These are phyloP conservation scores for Suillus weaverae DNA, from an alignment of 768 basidiomycete genomes.

Conservation along the genomic window DNA sequence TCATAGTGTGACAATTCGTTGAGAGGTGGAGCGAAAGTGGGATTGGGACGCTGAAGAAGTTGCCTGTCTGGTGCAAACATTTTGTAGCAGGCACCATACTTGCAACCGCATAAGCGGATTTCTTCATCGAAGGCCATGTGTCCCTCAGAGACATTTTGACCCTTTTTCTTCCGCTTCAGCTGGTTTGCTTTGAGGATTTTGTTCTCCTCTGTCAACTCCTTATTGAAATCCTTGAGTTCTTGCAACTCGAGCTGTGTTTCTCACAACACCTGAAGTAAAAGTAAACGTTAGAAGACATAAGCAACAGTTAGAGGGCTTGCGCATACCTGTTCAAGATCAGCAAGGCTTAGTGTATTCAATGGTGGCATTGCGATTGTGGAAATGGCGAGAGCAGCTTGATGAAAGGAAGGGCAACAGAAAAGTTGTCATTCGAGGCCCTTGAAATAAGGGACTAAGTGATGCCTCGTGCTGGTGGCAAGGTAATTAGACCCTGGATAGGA, in stretches of 20 bases:
- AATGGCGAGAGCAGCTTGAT: background rate
- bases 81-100: slow-evolving; percentile 1
- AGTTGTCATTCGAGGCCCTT: background rate
- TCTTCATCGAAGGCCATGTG: background rate
- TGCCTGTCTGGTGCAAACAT: background rate
- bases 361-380: background rate
- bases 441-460: background rate
- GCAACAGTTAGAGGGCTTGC: background rate
- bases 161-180: slow-evolving; percentile 2
- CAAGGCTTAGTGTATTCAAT: background rate
- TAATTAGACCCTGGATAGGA: background rate
- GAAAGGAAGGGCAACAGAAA: background rate
- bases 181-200: slow-evolving; percentile 4
- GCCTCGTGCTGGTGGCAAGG: background rate
- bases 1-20: background rate
- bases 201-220: slow-evolving; percentile 10
- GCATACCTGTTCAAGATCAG: background rate
- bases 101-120: background rate
- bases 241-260: background rate
- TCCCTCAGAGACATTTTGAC: background rate
- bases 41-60: background rate
- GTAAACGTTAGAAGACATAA: background rate
- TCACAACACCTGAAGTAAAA: background rate
- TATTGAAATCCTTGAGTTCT: background rate
- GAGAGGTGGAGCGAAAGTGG: background rate